Evolutionary conservation across 805 yeast genomes (phyloP).

Genomic region (Starmera dryadoides): DNA sequence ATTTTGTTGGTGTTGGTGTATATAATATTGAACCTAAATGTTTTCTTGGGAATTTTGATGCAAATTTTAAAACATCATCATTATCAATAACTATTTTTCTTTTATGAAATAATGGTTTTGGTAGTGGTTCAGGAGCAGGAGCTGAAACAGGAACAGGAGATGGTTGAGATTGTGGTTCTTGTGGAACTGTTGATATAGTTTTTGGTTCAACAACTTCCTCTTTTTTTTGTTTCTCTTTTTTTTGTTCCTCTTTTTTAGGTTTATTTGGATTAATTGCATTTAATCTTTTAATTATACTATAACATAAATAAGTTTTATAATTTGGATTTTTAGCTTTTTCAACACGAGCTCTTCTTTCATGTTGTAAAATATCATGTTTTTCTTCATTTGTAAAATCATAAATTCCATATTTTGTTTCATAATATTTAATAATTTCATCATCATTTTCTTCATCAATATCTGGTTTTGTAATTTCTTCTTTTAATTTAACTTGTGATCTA

Average conservation of each 20-base stretch:
- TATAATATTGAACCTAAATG: constrained; percentile 53
- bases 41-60: constrained; percentile 34
- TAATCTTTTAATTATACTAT: constrained; percentile 21
- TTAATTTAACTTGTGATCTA: constrained; percentile 7
- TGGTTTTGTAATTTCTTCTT: constrained; percentile 18
- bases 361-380: constrained; percentile 22
- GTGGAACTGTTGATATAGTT: constrained; percentile 1
- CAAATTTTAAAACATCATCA: constrained; percentile 31
- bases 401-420: constrained; percentile 18
- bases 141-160: not conserved
- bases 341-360: constrained; percentile 20
- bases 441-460: constrained; percentile 16
- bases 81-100: constrained; percentile 27
- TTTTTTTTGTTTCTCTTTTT: not conserved
- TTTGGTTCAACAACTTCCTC: not conserved
- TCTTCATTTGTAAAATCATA: constrained; percentile 21
- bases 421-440: constrained; percentile 21
- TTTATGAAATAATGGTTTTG: constrained; percentile 9
- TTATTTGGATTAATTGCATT: constrained; percentile 15
- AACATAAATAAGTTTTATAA: constrained; percentile 21
- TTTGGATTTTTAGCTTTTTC: constrained; percentile 19
- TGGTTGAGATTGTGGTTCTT: not conserved
- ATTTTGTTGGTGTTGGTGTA: constrained; percentile 45
- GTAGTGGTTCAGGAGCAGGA: not conserved
- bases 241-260: not conserved